Base-by-base conservation (phyloP, 768 basidiomycete species). In the Auriscalpium orientale region DNA sequence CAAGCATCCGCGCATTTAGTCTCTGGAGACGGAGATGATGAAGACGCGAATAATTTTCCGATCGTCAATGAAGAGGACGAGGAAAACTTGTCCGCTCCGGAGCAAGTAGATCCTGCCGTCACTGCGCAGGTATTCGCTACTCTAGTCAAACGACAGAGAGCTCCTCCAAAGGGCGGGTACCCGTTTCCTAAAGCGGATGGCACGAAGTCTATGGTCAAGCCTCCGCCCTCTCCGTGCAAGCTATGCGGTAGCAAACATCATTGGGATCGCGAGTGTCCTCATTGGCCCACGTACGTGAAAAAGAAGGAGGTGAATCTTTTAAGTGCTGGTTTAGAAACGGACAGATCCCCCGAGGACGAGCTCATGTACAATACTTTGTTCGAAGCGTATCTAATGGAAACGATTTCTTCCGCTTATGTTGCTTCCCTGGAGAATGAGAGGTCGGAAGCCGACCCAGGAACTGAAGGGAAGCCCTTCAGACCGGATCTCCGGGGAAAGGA, bases 191-290 rank as follows among this genome's bases (percentile, higher is more conserved):
- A 50, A 16, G 49, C 49, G 4, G 49, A 50, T 37, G 28, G 36
- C 10, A 16, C 36, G 13, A 37, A 35, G 34, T 50, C 49, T n/a
- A 1, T n/a, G 7, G 8, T 34, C 6, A 9, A 13, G 16, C 15
- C 11, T 10, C 49, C 49, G 11, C 49, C 49, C 9, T 50, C 28
- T 1, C 49, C 49, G 9, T 50, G 49, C 49, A 50, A 50, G 16
- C 28, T 33, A 6, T 72, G 51, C 69, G 72, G 71, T 3, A 70
- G 68, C 44, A 57, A 47, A 0, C 68, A 70, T 33, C 71, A 72
- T 46, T 72, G 70, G 72, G 67, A 73, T 49, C 44, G 56, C 1
- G 68, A 72, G 12, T 71, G 72, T 55, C 67, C 64, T 28, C 56
- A 73, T 55, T 49, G 22, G 22, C 22, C 22, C 3, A 68, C 8